phyloP scores from a whole-genome alignment of 2,329 filamentous ascomycete species.

The Penicillium brevicompactum region DNA sequence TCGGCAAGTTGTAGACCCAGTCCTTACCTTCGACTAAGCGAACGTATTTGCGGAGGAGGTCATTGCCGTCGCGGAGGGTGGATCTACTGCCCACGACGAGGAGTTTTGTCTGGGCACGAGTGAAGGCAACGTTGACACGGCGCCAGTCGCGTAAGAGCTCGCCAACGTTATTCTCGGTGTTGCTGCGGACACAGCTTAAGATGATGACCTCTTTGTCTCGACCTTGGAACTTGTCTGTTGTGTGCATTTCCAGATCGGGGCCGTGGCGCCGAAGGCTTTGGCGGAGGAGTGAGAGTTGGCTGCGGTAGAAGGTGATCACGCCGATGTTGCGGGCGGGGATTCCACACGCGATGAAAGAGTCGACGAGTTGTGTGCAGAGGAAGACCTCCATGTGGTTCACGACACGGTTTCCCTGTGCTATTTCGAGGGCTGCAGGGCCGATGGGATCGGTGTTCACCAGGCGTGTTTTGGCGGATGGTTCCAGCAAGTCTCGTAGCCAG shows the following conservation, averaged over 20 bases:
- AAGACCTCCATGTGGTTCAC: conserved; percentile 83
- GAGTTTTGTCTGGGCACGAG: conserved; percentile 87
- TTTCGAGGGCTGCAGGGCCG: conserved; percentile 64
- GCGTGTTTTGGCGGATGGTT: conserved; percentile 71
- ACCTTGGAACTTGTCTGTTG: conserved; percentile 94
- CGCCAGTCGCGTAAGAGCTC: conserved; percentile 90
- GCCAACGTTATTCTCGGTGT: conserved; percentile 79
- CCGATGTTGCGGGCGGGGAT: conserved; percentile 77
- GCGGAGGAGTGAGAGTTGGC: conserved; percentile 81
- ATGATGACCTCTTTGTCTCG: conserved; percentile 93
- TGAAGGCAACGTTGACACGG: conserved; percentile 93
- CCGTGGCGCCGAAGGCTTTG: conserved; percentile 64
- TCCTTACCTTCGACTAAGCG: conserved; percentile 71
- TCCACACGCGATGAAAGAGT: conserved; percentile 73
- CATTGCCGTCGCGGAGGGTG: conserved; percentile 69
- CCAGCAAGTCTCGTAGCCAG: conserved; percentile 75
- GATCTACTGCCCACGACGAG: conserved; percentile 80
- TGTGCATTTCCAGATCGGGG: conserved; percentile 84
- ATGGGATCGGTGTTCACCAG: conserved; percentile 89
- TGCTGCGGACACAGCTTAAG: conserved; percentile 83
- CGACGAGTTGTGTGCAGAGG: conserved; percentile 77
- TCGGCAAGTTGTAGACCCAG: conserved; percentile 79
- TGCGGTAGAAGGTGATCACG: conserved; percentile 95
- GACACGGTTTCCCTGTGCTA: conserved; percentile 74
- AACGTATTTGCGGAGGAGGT: conserved; percentile 77